Evolutionary conservation across 1,139 yeast species (phyloP), one percentile per base, ranked within the genome.

Genomic region (Kodamaea ohmeri): DNA sequence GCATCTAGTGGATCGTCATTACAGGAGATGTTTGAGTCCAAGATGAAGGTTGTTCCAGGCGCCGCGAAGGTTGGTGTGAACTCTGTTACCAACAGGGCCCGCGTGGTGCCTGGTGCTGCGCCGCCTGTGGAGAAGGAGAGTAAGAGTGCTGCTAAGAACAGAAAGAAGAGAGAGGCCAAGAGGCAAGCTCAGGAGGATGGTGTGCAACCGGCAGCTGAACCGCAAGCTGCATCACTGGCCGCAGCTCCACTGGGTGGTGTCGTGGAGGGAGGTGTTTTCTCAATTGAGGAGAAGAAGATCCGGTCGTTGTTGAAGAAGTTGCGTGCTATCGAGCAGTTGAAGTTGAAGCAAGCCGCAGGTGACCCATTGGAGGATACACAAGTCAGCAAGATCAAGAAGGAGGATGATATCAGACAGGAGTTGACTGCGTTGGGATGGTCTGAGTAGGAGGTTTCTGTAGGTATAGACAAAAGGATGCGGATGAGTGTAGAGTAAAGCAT

Each of bases 361-460:
- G 97, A 89, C 48, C 72, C 80, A 45, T 75, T 92, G 48, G 98
- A 92, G 64, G 96, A 84, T 55, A 92, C 97, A 22, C 99, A 92
- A 67, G 68, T 88, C 29, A 74, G 87, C 57, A 94, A 94, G 66
- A 90, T 94, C 50, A 75, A 80, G 46, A 88, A 95, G 42, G 98
- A 92, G 65, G 80, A 73, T 25, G 81, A 81, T 40, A 84, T 92
- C 38, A 75, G 90, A 61, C 67, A 70, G 46, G 96, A 90, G 50
- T 75, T 90, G 55, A 65, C 67, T 43, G 63, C 73, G 31, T 73
- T 89, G 50, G 97, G 97, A 27, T 88, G 95, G 94, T 50, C 48
- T 27, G 53, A 50, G 36, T 50, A 44, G 37, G 32, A 12, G 22
- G 22, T 20, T 7, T 20, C 8, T n/a, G n/a, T n/a, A n/a, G n/a